A percentile compares a stretch with the other conserved stretches of the same genome.
These are phyloP conservation scores for Takakia lepidozioides DNA, from an alignment of 225 moss, liverwort and hornwort genomes.

Conservation along the genomic window DNA sequence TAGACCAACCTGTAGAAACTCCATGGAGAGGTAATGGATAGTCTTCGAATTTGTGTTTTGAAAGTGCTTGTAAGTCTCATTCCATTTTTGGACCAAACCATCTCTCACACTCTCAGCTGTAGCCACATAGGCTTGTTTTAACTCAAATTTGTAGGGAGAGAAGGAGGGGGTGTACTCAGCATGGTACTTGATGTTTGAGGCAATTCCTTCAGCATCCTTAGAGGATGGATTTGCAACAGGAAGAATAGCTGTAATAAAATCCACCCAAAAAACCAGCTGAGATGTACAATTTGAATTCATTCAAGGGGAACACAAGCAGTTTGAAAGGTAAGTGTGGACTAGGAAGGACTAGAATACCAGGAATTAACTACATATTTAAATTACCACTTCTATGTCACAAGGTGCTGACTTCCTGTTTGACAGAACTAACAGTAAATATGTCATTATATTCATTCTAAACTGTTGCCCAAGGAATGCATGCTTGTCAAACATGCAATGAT, in stretches of 20 bases:
- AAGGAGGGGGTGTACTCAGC: slow-evolving; percentile 61
- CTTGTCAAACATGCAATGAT: no score
- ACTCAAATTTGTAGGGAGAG: slow-evolving; percentile 55
- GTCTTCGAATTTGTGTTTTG: slow-evolving; percentile 68
- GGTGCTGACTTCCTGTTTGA: no score
- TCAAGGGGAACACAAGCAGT: no score
- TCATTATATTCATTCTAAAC: no score
- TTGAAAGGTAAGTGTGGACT: no score
- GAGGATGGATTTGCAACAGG: slow-evolving; percentile 49
- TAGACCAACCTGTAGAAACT: slow-evolving; percentile 82
- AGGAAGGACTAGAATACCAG: not conserved
- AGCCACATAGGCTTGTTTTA: slow-evolving; percentile 78
- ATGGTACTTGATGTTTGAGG: slow-evolving; percentile 74
- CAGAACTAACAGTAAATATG: no score
- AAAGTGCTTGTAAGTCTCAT: slow-evolving; percentile 70
- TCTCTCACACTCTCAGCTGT: slow-evolving; percentile 78
- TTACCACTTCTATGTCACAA: no score
- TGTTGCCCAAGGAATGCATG: no score
- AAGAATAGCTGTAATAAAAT: slow-evolving; percentile 19
- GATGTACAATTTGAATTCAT: no score
- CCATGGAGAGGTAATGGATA: slow-evolving; percentile 92
- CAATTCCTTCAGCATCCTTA: slow-evolving; percentile 48
- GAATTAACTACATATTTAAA: slow-evolving; percentile 1
- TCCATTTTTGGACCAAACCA: slow-evolving; percentile 70
- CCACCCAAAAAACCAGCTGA: no score